Evolutionary conservation across 495 filamentous ascomycete genomes (phyloP), one percentile per base, ranked within the genome.

Genomic region (Penicillium herquei): DNA sequence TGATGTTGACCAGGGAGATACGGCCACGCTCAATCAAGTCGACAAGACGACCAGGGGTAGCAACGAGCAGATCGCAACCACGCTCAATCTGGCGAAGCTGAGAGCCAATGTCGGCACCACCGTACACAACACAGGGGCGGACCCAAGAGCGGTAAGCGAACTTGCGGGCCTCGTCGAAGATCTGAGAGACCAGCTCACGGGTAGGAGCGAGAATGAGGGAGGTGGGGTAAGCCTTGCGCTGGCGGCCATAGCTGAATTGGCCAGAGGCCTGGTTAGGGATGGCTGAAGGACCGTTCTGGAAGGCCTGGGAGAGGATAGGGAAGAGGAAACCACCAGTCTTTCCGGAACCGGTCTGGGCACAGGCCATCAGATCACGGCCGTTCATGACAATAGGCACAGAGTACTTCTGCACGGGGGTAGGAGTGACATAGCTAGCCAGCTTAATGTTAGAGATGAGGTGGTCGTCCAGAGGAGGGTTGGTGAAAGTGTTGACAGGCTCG

Each of bases 321-420:
- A 98, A 97, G 35, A 98, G 77, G 84, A 98, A 98, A 78, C 95
- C 94, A 77, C 95, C 94, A 63, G 94, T 98, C 84, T 98, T 98
- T 78, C 94, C 94, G 62, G 93, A 98, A 81, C 94, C 94, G 61
- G 94, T 98, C 77, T 98, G 94, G 58, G 94, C 94, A 78, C 94
- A 98, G 71, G 94, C 95, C 94, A 98, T 97, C 62, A 98, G 77
- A 75, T 98, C 94, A 73, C 94, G 90, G 53, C 94, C 94, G 62
- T 83, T 84, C 88, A 96, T 96, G 58, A 98, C 93, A 67, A 97
- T 96, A 50, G 93, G 93, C 54, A 98, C 94, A 13, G 92, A 96
- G 77, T 97, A 97, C 72, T 97, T 97, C 73, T 98, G 93, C 39
- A 98, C 94, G 8, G 93, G 93, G 3, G 93, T 98, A 18, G 94